Conservation (phyloP, 169 alveolate species). For the Plasmodium gaboni region DNA sequence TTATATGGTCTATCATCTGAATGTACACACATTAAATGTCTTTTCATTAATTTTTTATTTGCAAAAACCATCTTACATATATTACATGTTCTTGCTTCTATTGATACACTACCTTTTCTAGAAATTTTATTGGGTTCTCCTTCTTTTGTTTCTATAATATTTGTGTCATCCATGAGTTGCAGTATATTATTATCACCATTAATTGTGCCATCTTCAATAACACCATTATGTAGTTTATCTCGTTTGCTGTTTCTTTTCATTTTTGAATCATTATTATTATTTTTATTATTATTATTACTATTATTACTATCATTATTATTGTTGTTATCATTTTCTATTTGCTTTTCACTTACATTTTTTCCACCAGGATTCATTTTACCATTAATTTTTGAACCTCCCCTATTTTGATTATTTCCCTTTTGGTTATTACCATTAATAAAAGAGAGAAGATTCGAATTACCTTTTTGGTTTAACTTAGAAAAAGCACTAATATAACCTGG, state of each 20-base stretch:
- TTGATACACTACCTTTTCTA: slow-evolving; percentile 14
- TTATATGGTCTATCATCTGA: slow-evolving; percentile 63
- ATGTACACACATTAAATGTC: slow-evolving; percentile 74
- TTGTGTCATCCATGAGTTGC: neutral
- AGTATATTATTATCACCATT: neutral
- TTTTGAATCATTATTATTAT: neutral
- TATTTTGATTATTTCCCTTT: neutral
- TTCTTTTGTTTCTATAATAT: neutral
- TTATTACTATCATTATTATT: no score
- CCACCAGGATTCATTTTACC: neutral
- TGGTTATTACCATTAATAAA: no score
- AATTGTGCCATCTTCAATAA: neutral
- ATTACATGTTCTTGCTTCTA: slow-evolving; percentile 57
- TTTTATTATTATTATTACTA: no score
- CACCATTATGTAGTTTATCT: neutral
- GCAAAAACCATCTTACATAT: slow-evolving; percentile 65
- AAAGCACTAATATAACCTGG: neutral
- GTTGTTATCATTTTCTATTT: no score
- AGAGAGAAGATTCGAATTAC: no score
- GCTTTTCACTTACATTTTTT: neutral
- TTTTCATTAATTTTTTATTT: slow-evolving; percentile 68
- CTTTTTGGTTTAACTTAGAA: neutral
- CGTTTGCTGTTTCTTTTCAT: neutral
- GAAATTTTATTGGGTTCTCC: neutral
- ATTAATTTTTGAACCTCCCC: neutral